Evolutionary conservation across 768 basidiomycete genomes (phyloP).

Genomic region (Wakefieldia striispora): DNA sequence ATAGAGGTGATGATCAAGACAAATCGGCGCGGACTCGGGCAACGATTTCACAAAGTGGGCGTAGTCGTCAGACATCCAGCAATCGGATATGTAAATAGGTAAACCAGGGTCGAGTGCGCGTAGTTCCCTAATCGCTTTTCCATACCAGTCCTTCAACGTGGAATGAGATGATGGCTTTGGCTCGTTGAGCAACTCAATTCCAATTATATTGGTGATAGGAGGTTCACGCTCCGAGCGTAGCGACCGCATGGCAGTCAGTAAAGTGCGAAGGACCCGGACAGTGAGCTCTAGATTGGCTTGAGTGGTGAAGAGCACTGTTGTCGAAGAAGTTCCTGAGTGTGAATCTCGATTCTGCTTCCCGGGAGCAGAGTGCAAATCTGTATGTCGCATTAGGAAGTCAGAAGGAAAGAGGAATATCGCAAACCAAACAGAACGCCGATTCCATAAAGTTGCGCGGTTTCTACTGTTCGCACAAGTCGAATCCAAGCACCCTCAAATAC

Average conservation of each 20-base stretch:
- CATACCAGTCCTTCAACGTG: slow-evolving; percentile 63
- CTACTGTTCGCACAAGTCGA: slow-evolving; percentile 57
- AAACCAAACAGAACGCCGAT: slow-evolving; percentile 75
- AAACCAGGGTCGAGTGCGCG: slow-evolving; percentile 50
- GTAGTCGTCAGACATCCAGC: slow-evolving; percentile 70
- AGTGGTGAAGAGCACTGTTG: slow-evolving; percentile 48
- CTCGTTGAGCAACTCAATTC: slow-evolving; percentile 61
- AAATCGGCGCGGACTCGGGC: slow-evolving; percentile 40
- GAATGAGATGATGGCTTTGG: slow-evolving; percentile 50
- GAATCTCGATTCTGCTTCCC: slow-evolving; percentile 73
- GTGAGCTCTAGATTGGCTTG: slow-evolving; percentile 46
- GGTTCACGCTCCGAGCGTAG: slow-evolving; percentile 50
- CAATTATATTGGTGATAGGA: slow-evolving; percentile 46
- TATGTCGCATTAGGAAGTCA: slow-evolving; percentile 19
- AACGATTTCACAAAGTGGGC: slow-evolving; percentile 48
- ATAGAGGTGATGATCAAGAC: slow-evolving; percentile 82
- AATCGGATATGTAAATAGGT: slow-evolving; percentile 73
- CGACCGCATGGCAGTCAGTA: slow-evolving; percentile 36
- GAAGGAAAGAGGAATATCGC: slow-evolving; percentile 9
- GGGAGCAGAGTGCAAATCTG: slow-evolving; percentile 74
- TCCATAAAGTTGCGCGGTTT: slow-evolving; percentile 50
- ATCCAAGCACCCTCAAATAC: slow-evolving; percentile 68
- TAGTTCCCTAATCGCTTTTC: slow-evolving; percentile 49
- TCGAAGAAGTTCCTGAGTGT: slow-evolving; percentile 60
- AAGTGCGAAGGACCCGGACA: slow-evolving; percentile 44